Evolutionary conservation across 1,284 basidiomycete species (phyloP).

Genomic region (Sporisorium reilianum): DNA sequence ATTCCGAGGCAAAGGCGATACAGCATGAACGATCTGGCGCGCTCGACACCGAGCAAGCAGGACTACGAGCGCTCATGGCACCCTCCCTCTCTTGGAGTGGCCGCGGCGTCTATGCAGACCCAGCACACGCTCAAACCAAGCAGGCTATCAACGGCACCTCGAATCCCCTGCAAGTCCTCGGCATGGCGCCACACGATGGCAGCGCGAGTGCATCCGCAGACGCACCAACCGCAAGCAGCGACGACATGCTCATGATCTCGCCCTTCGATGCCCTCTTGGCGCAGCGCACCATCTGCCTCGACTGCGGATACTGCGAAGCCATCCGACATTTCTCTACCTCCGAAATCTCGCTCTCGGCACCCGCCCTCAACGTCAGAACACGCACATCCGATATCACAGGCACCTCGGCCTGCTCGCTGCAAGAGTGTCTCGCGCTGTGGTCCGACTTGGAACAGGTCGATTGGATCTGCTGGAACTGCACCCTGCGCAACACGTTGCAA

Average conservation of each 20-base stretch:
- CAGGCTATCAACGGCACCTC: neutral
- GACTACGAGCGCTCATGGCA: conserved; percentile 49
- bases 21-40: conserved; percentile 21
- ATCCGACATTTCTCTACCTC: conserved; percentile 60
- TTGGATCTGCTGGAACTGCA: conserved; percentile 67
- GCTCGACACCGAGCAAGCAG: conserved; percentile 33
- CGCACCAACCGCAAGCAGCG: neutral
- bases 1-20: conserved; percentile 55
- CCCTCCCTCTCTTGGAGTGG: conserved; percentile 47
- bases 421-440: conserved; percentile 61
- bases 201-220: neutral
- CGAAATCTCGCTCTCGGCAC: conserved; percentile 62
- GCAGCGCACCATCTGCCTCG: conserved; percentile 63
- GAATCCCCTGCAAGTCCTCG: conserved; percentile 6
- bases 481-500: conserved; percentile 44
- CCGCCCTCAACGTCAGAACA: conserved; percentile 30
- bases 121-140: conserved; percentile 19
- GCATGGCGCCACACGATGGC: neutral
- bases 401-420: conserved; percentile 53
- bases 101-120: conserved; percentile 36
- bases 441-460: conserved; percentile 64
- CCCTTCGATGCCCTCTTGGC: conserved; percentile 53
- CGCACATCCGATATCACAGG: conserved; percentile 41
- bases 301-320: conserved; percentile 67
- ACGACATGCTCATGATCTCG: conserved; percentile 30